Conservation (phyloP, 2,329 filamentous ascomycete species). For the Coleophoma cylindrospora region DNA sequence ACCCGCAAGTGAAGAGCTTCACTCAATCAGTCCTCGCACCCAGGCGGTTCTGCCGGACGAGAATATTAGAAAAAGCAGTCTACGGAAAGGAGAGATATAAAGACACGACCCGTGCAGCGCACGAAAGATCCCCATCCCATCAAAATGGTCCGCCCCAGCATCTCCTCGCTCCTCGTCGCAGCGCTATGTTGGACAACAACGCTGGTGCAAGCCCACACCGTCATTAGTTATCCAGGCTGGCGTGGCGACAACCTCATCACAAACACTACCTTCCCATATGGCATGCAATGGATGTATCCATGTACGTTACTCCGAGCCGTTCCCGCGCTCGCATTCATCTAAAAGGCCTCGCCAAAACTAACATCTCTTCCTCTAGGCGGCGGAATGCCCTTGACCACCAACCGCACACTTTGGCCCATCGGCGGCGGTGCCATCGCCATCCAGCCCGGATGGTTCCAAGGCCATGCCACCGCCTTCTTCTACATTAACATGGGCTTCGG, state of each 20-base stretch:
- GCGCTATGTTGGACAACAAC: slow-evolving; percentile 8
- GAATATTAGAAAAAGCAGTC: too few relatives aligned
- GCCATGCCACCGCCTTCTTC: slow-evolving; percentile 75
- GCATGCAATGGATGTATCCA: slow-evolving; percentile 33
- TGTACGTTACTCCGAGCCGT: slow-evolving; percentile 21
- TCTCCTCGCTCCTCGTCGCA: slow-evolving; percentile 2
- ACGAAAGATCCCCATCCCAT: neutral
- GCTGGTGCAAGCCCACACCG: slow-evolving; percentile 33
- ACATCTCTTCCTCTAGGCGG: slow-evolving; percentile 56
- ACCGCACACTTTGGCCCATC: slow-evolving; percentile 90
- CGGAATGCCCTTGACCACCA: slow-evolving; percentile 69
- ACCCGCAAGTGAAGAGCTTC: too few relatives aligned
- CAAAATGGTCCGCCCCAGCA: slow-evolving; percentile 6
- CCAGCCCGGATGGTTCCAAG: slow-evolving; percentile 94
- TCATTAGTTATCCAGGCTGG: slow-evolving; percentile 33
- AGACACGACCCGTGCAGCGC: too few relatives aligned
- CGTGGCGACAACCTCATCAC: slow-evolving; percentile 32
- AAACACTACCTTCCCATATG: slow-evolving; percentile 29
- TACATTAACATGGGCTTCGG: slow-evolving; percentile 91
- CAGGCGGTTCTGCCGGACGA: too few relatives aligned
- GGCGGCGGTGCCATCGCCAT: slow-evolving; percentile 81
- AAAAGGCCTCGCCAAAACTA: neutral
- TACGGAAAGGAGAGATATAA: too few relatives aligned
- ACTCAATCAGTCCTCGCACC: too few relatives aligned
- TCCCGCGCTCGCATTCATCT: neutral